Percentiles rank a stretch among this genome's conserved stretches.
Conservation (phyloP, 2,329 filamentous ascomycete species). For the Talaromyces sp. region DNA sequence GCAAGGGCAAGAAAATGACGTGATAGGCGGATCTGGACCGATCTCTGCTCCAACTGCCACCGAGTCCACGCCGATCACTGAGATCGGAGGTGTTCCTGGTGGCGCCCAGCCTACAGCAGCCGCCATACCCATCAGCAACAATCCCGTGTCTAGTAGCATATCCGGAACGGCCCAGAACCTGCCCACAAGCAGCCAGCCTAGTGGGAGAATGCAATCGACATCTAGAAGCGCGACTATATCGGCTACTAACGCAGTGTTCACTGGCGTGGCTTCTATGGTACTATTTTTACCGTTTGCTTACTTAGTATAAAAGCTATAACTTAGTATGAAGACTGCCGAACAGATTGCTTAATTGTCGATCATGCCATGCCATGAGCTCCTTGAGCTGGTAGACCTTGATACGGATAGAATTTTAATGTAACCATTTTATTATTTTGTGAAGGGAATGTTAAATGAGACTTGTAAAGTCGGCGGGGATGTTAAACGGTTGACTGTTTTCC, state of each 20-base stretch:
- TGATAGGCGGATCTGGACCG: no score
- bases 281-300: no score
- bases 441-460: not conserved
- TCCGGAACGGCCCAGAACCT: no score
- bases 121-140: not conserved
- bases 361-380: not conserved
- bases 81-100: not conserved
- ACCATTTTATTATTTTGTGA: not conserved
- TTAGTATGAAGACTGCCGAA: no score
- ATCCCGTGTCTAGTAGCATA: not conserved
- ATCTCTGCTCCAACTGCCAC: no score
- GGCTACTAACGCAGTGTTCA: no score
- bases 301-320: no score
- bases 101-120: not conserved
- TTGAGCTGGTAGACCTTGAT: not conserved
- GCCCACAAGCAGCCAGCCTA: not conserved
- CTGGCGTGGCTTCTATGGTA: no score
- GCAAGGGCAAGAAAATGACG: no score
- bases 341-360: not conserved
- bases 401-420: not conserved
- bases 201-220: no score
- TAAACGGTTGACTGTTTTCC: not conserved
- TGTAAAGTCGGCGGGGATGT: not conserved
- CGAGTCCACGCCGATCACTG: not conserved
- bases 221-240: no score